phyloP scores from a whole-genome alignment of 2,329 filamentous ascomycete species.

The Paecilomyces formosus region DNA sequence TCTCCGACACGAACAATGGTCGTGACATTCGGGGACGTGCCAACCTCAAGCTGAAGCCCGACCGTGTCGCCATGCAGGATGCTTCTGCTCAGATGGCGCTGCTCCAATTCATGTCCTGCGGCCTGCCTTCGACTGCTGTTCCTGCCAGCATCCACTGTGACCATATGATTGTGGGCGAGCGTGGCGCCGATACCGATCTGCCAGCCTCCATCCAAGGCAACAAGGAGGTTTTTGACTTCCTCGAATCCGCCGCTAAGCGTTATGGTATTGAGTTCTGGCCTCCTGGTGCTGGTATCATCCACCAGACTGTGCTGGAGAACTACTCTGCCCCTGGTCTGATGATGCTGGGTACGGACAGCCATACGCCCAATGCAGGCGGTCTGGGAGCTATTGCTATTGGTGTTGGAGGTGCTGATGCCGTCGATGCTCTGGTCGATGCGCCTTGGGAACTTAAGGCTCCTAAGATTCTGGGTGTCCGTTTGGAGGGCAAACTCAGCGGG shows the following conservation, averaged over 20 bases:
- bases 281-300: slow-evolving; percentile 88
- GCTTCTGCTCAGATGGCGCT: slow-evolving; percentile 97
- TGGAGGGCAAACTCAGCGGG: slow-evolving; percentile 75
- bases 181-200: slow-evolving; percentile 79
- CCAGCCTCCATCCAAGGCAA: slow-evolving; percentile 81
- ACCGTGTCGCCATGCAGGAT: slow-evolving; percentile 98
- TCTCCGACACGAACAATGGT: slow-evolving; percentile 76
- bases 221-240: slow-evolving; percentile 94
- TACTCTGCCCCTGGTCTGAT: slow-evolving; percentile 95
- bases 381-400: slow-evolving; percentile 91
- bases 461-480: slow-evolving; percentile 75
- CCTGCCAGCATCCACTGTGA: slow-evolving; percentile 98
- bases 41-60: slow-evolving; percentile 93
- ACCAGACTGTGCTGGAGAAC: slow-evolving; percentile 96
- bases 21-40: slow-evolving; percentile 75
- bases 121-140: slow-evolving; percentile 79
- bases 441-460: slow-evolving; percentile 98
- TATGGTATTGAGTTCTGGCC: slow-evolving; percentile 97
- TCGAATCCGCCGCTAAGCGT: slow-evolving; percentile 84
- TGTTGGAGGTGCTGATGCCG: slow-evolving; percentile 93
- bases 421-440: slow-evolving; percentile 90
- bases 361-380: slow-evolving; percentile 95
- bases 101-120: slow-evolving; percentile 97
- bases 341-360: slow-evolving; percentile 98
- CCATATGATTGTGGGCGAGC: slow-evolving; percentile 95